These are phyloP conservation scores for Pseudopithomyces maydicus DNA, from an alignment of 2,329 filamentous ascomycete genomes.

Conservation along the genomic window DNA sequence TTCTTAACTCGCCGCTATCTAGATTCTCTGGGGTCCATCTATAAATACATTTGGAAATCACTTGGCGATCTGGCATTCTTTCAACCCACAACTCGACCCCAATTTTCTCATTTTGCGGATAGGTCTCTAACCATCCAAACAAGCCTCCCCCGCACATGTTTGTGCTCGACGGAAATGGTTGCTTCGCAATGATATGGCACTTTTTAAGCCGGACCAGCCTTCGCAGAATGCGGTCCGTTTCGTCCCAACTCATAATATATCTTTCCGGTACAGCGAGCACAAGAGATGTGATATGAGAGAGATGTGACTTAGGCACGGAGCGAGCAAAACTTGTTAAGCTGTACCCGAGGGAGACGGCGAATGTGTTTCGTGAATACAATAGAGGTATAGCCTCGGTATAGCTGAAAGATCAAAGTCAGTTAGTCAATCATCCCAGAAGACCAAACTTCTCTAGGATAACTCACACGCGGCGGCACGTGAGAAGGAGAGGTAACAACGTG, in stretches of 20 bases:
- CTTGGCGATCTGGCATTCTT: too few species aligned
- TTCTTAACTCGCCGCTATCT: too few species aligned
- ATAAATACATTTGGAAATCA: too few species aligned
- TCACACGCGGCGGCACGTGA: neutral
- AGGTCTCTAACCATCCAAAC: too few species aligned
- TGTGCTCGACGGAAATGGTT: neutral
- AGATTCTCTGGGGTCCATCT: too few species aligned
- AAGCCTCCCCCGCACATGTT: too few species aligned
- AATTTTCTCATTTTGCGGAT: too few species aligned
- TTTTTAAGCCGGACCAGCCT: neutral
- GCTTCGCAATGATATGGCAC: neutral
- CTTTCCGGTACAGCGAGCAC: neutral
- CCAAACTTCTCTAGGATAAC: neutral
- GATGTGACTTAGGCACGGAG: conserved; percentile 1
- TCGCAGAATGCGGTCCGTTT: neutral
- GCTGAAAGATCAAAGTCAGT: neutral
- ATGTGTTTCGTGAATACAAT: conserved; percentile 4
- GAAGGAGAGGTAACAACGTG: neutral
- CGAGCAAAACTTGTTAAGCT: conserved; percentile 1
- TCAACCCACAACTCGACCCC: too few species aligned
- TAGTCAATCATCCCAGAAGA: neutral
- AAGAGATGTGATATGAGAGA: conserved; percentile 1
- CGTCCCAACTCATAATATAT: neutral
- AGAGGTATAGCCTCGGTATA: conserved; percentile 1
- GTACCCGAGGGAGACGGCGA: neutral